phyloP scores from a whole-genome alignment of 176 grass and related monocot genomes.

The Aegilops bicornis region DNA sequence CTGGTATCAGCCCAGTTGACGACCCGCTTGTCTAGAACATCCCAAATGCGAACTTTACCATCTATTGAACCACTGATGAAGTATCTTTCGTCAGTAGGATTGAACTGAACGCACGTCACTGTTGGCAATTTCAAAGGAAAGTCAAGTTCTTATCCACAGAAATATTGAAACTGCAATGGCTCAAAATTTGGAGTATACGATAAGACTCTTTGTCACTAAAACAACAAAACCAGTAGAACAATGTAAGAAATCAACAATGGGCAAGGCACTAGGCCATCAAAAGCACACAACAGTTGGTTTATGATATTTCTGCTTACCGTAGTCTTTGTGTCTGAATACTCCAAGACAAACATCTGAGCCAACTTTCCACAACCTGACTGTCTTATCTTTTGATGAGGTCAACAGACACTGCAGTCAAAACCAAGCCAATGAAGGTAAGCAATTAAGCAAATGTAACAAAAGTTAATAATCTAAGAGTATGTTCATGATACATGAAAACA shows the following conservation, averaged over 20 bases:
- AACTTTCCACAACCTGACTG: slow-evolving; percentile 88
- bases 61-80: slow-evolving; percentile 95
- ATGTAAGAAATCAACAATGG: not conserved
- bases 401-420: slow-evolving; percentile 69
- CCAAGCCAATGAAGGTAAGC: slow-evolving; percentile 18
- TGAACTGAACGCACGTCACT: slow-evolving; percentile 96
- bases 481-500: not conserved
- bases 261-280: not conserved
- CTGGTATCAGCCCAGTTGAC: slow-evolving; percentile 81
- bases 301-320: slow-evolving; percentile 50
- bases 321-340: slow-evolving; percentile 79
- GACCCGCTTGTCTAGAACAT: slow-evolving; percentile 68
- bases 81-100: slow-evolving; percentile 65
- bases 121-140: slow-evolving; percentile 26
- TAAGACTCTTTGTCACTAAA: not conserved
- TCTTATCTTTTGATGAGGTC: slow-evolving; percentile 95
- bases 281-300: not conserved
- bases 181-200: not conserved
- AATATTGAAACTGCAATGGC: not conserved
- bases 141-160: not conserved
- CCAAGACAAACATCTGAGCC: slow-evolving; percentile 67
- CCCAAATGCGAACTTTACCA: slow-evolving; percentile 89
- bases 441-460: slow-evolving; percentile 8
- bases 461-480: not conserved
- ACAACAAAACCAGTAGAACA: not conserved